Percentiles rank a stretch among this genome's conserved stretches.
Conservation (phyloP, 2,329 filamentous ascomycete genomes). For the Epichloe typhina region DNA sequence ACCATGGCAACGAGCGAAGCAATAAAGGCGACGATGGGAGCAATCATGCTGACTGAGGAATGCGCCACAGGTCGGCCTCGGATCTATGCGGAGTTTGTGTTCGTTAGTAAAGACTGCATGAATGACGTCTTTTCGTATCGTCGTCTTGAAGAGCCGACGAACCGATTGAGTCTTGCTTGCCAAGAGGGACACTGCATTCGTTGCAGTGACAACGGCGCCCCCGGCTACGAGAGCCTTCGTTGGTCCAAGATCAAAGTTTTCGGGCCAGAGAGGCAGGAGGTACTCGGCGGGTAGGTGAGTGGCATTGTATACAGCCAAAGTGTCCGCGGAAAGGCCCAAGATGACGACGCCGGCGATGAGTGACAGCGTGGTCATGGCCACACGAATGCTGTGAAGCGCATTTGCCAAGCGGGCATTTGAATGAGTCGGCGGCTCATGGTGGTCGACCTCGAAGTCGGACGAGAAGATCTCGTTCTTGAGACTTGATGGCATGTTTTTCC, state of each 20-base stretch:
- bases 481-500: conserved; percentile 13
- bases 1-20: conserved; percentile 37
- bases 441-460: conserved; percentile 37
- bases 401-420: conserved; percentile 26
- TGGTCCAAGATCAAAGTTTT: conserved; percentile 41
- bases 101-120: not conserved
- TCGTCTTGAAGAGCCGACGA: conserved; percentile 4
- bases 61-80: conserved; percentile 10
- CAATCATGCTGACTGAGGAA: conserved; percentile 12
- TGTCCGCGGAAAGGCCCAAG: conserved; percentile 40
- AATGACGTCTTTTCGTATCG: not conserved
- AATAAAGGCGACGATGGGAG: conserved; percentile 18
- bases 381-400: conserved; percentile 29
- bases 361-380: conserved; percentile 35
- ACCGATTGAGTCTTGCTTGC: conserved; percentile 37
- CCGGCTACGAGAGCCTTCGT: conserved; percentile 41
- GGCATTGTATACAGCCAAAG: conserved; percentile 39
- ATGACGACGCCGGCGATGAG: conserved; percentile 38
- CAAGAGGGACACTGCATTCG: conserved; percentile 34
- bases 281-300: conserved; percentile 36
- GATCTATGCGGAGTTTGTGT: conserved; percentile 6
- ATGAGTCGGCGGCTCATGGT: conserved; percentile 21
- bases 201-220: conserved; percentile 34
- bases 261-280: conserved; percentile 44
- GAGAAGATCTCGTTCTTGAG: conserved; percentile 27